Evolutionary conservation across 169 alveolate species (phyloP).

Genomic region (Plasmodium gonderi): DNA sequence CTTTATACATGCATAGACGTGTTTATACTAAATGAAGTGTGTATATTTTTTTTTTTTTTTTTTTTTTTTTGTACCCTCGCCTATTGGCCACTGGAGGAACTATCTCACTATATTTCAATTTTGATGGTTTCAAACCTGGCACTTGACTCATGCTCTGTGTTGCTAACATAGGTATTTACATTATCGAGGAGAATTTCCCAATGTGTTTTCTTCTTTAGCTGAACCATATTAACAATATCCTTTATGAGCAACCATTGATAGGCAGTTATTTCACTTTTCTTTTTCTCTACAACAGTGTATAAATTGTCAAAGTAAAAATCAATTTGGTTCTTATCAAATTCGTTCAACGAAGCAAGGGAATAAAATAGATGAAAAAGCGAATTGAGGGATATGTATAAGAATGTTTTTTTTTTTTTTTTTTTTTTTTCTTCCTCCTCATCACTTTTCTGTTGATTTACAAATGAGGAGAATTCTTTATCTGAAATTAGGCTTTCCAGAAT

Average conservation of each 20-base stretch:
- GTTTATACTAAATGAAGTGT: too few species aligned
- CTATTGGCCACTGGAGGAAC: too few species aligned
- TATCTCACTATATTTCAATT: slow-evolving; percentile 29
- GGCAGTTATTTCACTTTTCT: slow-evolving; percentile 68
- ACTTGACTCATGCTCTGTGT: background rate
- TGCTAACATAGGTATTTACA: slow-evolving; percentile 52
- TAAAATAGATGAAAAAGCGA: slow-evolving; percentile 51
- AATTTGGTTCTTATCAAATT: slow-evolving; percentile 20
- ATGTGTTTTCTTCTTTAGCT: slow-evolving; percentile 14
- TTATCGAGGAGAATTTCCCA: slow-evolving; percentile 43
- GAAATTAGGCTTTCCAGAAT: slow-evolving; percentile 5
- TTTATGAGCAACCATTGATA: slow-evolving; percentile 62
- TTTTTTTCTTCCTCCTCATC: background rate
- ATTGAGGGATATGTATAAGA: slow-evolving; percentile 9
- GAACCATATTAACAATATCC: slow-evolving; percentile 27
- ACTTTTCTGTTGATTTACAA: background rate
- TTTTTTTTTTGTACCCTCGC: background rate
- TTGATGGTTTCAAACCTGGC: slow-evolving; percentile 46
- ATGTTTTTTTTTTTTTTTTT: background rate
- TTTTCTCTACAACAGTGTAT: slow-evolving; percentile 30
- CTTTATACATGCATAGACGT: background rate
- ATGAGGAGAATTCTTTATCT: slow-evolving; percentile 10
- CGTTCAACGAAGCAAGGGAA: slow-evolving; percentile 21
- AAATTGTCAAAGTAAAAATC: slow-evolving; percentile 54
- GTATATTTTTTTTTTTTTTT: background rate